Percentiles rank a stretch among this genome's conserved stretches.
phyloP scores from a whole-genome alignment of 345 rosid species.

The Mallotus nudiflorus region DNA sequence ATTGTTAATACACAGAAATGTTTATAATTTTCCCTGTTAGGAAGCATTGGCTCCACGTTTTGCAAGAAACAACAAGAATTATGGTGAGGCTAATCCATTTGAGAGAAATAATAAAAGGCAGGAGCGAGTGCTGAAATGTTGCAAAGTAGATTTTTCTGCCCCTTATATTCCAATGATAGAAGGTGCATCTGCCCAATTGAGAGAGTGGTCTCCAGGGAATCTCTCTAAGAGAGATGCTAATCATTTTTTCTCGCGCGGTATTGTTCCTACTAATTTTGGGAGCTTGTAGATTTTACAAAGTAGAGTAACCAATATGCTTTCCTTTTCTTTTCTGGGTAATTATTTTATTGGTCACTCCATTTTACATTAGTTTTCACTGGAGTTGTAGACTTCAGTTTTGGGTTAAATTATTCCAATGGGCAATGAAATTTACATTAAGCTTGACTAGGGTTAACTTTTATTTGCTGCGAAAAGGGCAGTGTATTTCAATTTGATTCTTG shows the following conservation, averaged over 20 bases:
- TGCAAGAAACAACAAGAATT: constrained; percentile 88
- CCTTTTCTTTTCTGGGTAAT: no score
- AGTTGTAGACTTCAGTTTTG: no score
- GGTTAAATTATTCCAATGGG: no score
- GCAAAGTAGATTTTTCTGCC: constrained; percentile 66
- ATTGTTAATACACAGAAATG: no score
- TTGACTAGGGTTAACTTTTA: no score
- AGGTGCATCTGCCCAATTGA: constrained; percentile 93
- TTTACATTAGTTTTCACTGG: no score
- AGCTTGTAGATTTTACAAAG: neutral
- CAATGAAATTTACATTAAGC: no score
- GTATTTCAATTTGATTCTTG: no score
- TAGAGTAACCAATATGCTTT: neutral
- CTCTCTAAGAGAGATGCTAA: constrained; percentile 93
- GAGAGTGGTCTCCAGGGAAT: constrained; percentile 98
- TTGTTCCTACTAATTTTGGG: constrained; percentile 12
- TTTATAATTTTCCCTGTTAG: constrained; percentile 38
- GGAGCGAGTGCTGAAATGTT: constrained; percentile 75
- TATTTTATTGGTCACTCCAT: no score
- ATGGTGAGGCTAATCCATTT: constrained; percentile 77
- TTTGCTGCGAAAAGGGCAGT: no score
- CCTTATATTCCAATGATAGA: constrained; percentile 73
- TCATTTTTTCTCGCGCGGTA: constrained; percentile 94
- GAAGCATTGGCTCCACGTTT: constrained; percentile 95
- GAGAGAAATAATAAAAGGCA: constrained; percentile 78